Evolutionary conservation across 306 rosid species (phyloP).

Genomic region (Inga laurina): DNA sequence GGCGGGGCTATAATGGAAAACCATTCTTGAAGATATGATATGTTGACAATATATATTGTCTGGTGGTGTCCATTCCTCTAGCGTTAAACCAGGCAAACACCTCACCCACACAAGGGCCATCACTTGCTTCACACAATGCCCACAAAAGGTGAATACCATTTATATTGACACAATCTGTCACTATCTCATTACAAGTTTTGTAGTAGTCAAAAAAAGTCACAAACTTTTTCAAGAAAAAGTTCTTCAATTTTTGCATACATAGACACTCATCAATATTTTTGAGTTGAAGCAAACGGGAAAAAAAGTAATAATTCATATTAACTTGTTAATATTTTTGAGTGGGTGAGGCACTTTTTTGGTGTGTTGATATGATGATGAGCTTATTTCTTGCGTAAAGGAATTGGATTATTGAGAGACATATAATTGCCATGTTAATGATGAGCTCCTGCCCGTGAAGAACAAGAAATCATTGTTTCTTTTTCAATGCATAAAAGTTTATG

Average conservation of each 20-base stretch:
- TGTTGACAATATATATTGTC: not conserved
- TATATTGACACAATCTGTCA: not conserved
- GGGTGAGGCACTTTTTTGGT: not conserved
- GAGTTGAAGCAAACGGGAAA: not conserved
- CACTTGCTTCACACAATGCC: not conserved
- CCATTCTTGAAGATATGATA: not conserved
- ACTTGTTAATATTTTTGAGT: not conserved
- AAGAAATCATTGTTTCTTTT: constrained; percentile 32
- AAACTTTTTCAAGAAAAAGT: not conserved
- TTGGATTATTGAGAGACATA: not conserved
- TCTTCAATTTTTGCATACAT: not conserved
- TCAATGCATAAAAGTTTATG: no score
- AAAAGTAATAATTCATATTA: no score
- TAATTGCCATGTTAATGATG: constrained; percentile 27
- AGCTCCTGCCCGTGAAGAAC: constrained; percentile 33
- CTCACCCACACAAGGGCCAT: not conserved
- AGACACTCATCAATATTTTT: not conserved
- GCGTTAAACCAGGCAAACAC: not conserved
- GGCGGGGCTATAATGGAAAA: not conserved
- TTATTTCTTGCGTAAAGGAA: not conserved
- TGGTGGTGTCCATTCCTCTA: not conserved
- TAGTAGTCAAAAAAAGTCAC: not conserved
- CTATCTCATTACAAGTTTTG: not conserved
- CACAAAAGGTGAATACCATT: not conserved
- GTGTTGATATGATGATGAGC: not conserved